Evolutionary conservation across 805 yeast genomes (phyloP).

Genomic region (Lipomyces mesembrius): DNA sequence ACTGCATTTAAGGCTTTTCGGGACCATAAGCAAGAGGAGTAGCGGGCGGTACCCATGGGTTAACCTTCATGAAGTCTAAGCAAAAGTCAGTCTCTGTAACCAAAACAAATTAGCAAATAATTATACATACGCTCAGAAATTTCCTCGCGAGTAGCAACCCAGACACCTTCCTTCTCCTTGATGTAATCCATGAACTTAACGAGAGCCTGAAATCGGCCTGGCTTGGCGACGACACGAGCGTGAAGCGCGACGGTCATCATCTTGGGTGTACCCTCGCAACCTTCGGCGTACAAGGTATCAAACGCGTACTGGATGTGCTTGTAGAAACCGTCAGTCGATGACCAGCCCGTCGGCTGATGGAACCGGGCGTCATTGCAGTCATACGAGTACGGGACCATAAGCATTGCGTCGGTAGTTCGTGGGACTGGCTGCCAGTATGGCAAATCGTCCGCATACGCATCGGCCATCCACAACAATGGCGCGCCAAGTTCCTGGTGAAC

Average conservation of each 20-base stretch:
- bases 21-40: slow-evolving; percentile 32
- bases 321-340: slow-evolving; percentile 41
- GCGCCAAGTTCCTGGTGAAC: slow-evolving; percentile 46
- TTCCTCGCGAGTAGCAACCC: slow-evolving; percentile 49
- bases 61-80: slow-evolving; percentile 29
- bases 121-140: slow-evolving; percentile 44
- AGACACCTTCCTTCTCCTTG: slow-evolving; percentile 45
- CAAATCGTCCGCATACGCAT: slow-evolving; percentile 48
- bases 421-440: slow-evolving; percentile 49
- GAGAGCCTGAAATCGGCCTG: slow-evolving; percentile 48
- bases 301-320: slow-evolving; percentile 48
- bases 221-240: slow-evolving; percentile 48
- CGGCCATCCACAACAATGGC: slow-evolving; percentile 47
- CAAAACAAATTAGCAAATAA: background rate
- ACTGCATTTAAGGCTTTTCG: slow-evolving; percentile 13
- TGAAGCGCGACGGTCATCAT: slow-evolving; percentile 50
- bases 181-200: slow-evolving; percentile 48
- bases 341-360: slow-evolving; percentile 42
- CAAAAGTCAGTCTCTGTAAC: slow-evolving; percentile 1
- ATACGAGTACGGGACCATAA: slow-evolving; percentile 45
- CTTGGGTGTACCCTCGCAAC: slow-evolving; percentile 41
- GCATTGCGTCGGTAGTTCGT: slow-evolving; percentile 40
- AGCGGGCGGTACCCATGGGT: slow-evolving; percentile 36
- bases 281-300: slow-evolving; percentile 48
- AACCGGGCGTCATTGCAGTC: slow-evolving; percentile 45